Evolutionary conservation across 2,329 filamentous ascomycete genomes (phyloP), one percentile per base, ranked within the genome.

Genomic region (Ophiostoma sp.): DNA sequence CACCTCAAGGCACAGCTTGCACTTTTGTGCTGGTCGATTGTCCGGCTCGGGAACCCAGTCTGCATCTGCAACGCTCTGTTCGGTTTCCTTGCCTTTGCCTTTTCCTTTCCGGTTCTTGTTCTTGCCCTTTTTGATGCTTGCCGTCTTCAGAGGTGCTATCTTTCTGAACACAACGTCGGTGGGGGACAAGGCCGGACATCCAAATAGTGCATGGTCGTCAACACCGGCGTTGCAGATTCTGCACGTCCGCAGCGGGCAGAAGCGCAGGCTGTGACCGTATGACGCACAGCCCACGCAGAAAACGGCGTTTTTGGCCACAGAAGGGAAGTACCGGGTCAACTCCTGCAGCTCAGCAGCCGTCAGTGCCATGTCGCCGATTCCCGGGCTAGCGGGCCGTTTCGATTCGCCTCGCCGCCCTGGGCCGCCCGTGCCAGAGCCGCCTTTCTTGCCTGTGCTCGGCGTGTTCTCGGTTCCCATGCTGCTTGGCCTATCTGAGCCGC

Each of bases 251-350:
- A 78, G 75, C 12, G 82, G 80, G 72, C 85, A 88, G 42, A 74
- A 72, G 41, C 73, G 69, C 12, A 79, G 76, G 18, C 72, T 73
- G 75, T 89, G 86, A 11, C 81, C 81, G 55, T 75, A 74, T 27
- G 78, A 76, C 5, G 82, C 83, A 71, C 86, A 88, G 47, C 79
- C 77, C 66, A 85, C 75, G 73, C 86, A 88, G 73, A 81, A 80
- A 3, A 75, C 73, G 40, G 78, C 76, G 38, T 79, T 75, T 40
- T 80, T 76, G 16, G 75, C 73, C 42, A 82, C 77, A 1, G 81
- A 81, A 2, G 84, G 84, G 70, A 87, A 88, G 72, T 86, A 86
- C 71, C 74, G 79, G 36, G 72, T 76, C 69, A 82, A 80, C 68
- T 81, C 77, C 27, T 12, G 11, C 44, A 38, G 47, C 14, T 62